Evolutionary conservation across 1,284 basidiomycete species (phyloP), one percentile per base, ranked within the genome.

Genomic region (Irpex sp.): DNA sequence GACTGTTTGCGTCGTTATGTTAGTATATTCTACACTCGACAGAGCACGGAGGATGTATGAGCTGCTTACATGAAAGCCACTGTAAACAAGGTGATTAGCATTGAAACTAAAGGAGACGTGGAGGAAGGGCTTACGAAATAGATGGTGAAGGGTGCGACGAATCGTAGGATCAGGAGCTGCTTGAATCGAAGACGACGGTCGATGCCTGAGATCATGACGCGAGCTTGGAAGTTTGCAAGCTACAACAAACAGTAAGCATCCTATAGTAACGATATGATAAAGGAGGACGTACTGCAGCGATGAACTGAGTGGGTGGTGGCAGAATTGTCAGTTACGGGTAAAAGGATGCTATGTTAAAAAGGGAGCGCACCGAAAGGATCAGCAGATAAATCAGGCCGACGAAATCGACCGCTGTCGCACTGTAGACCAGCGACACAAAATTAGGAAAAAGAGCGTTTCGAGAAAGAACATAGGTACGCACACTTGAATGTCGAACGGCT

Each of bases 321-420:
- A 52, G 40, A 9, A 7, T 3, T 13, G 52, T 36, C n/a, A 48
- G 19, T 19, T 57, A 44, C 5, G 17, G 17, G 2, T 11, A 6
- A 9, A 56, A 55, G 6, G 5, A 13, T 6, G 6, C 1, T 8
- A 34, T 21, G 37, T 21, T 26, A n/a, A 1, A 31, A 19, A 2
- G 26, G 79, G 73, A 72, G 54, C 72, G 58, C 63, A 77, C 77
- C 60, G 85, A 77, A 37, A 87, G 75, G 64, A 93, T 91, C 60
- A 86, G 76, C 54, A 90, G 77, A 76, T 92, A 94, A 64, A 93
- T 89, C 5, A 91, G 78, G 31, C 89, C 92, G 31, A 93, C 91
- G 64, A 89, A 90, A 49, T 86, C 82, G 54, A 87, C 82, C 0
- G 92, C 93, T 8, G 84, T 79, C 0, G 91, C 90, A 4, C 91